Percentiles rank a stretch among this genome's conserved stretches.
phyloP scores from a whole-genome alignment of 2,329 filamentous ascomycete genomes.

The Penicillium brevicompactum region DNA sequence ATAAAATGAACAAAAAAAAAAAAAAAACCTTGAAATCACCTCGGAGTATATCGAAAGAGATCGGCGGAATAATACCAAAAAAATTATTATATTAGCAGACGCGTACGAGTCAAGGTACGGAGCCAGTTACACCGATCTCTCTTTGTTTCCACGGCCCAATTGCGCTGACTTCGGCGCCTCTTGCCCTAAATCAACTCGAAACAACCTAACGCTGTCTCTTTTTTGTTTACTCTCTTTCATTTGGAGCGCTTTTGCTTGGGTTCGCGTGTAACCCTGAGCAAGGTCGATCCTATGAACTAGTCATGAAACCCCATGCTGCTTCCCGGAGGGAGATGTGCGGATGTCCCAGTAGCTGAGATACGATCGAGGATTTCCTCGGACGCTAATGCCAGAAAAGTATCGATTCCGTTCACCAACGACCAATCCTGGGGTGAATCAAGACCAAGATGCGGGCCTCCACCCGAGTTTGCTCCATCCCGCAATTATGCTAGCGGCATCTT shows the following conservation, averaged over 20 bases:
- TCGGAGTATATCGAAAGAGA: slow-evolving; percentile 26
- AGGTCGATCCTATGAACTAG: slow-evolving; percentile 15
- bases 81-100: background rate
- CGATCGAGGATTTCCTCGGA: slow-evolving; percentile 3
- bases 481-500: slow-evolving; percentile 14
- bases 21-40: background rate
- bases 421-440: slow-evolving; percentile 8
- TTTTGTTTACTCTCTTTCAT: background rate
- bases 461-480: slow-evolving; percentile 17
- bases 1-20: background rate
- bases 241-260: background rate
- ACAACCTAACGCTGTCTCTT: slow-evolving; percentile 40
- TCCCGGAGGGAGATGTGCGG: slow-evolving; percentile 1
- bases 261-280: slow-evolving; percentile 22
- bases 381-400: slow-evolving; percentile 4
- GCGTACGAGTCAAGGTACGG: slow-evolving; percentile 3
- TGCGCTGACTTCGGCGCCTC: slow-evolving; percentile 13
- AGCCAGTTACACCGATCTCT: slow-evolving; percentile 16
- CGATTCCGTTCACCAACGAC: background rate
- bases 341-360: background rate
- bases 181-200: slow-evolving; percentile 43
- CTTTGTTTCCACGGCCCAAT: slow-evolving; percentile 24
- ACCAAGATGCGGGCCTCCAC: slow-evolving; percentile 23
- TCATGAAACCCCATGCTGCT: slow-evolving; percentile 3
- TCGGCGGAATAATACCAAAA: slow-evolving; percentile 10